These are phyloP conservation scores for Articulospora tetracladia DNA, from an alignment of 495 filamentous ascomycete species.

Conservation along the genomic window DNA sequence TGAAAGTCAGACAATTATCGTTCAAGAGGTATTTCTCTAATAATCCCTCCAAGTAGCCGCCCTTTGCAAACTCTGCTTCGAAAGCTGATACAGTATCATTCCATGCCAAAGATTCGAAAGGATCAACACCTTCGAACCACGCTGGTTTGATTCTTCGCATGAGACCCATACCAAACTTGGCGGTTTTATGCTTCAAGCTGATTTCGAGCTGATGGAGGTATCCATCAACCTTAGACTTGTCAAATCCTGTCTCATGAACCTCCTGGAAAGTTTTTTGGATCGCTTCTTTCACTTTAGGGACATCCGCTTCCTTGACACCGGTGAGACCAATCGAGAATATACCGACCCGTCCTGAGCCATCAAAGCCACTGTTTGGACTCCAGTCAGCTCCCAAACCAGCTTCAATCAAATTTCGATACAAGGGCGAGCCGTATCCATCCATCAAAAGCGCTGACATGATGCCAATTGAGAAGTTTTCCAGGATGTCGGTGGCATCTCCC, in stretches of 20 bases:
- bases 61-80: slow-evolving; percentile 63
- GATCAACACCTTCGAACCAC: slow-evolving; percentile 95
- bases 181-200: slow-evolving; percentile 87
- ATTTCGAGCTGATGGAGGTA: slow-evolving; percentile 92
- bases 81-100: slow-evolving; percentile 81
- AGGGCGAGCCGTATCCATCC: slow-evolving; percentile 91
- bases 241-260: slow-evolving; percentile 70
- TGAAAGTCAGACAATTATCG: slow-evolving; percentile 83
- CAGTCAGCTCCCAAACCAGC: slow-evolving; percentile 88
- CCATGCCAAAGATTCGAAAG: slow-evolving; percentile 86
- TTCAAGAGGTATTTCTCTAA: slow-evolving; percentile 89
- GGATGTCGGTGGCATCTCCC: slow-evolving; percentile 72
- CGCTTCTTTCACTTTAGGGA: slow-evolving; percentile 68
- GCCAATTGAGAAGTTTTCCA: slow-evolving; percentile 82
- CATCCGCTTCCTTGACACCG: slow-evolving; percentile 75
- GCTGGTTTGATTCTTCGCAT: slow-evolving; percentile 82
- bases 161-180: slow-evolving; percentile 86
- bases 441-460: slow-evolving; percentile 78
- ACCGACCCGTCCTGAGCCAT: slow-evolving; percentile 67
- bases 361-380: slow-evolving; percentile 89
- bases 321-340: slow-evolving; percentile 89
- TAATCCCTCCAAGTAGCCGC: slow-evolving; percentile 76
- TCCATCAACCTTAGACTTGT: slow-evolving; percentile 83
- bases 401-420: slow-evolving; percentile 90
- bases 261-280: slow-evolving; percentile 65